phyloP scores from a whole-genome alignment of 1,284 basidiomycete genomes.

The Ganoderma meredithae region DNA sequence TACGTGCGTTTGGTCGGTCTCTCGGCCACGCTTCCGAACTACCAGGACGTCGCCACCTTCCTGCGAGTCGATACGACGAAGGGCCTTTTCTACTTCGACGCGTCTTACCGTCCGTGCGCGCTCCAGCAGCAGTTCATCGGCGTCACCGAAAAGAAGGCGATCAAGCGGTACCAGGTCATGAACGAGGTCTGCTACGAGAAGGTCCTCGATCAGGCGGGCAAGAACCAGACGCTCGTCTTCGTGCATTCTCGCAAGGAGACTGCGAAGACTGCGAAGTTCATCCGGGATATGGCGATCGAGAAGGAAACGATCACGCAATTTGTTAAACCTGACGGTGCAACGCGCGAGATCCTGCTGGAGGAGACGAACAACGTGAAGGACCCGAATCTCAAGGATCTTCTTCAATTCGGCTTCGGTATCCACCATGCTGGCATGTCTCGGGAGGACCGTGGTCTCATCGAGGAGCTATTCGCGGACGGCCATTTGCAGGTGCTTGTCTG shows the following conservation, averaged over 20 bases:
- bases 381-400: slow-evolving; percentile 84
- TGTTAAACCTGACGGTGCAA: slow-evolving; percentile 90
- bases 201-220: slow-evolving; percentile 91
- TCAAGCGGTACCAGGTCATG: slow-evolving; percentile 97
- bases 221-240: slow-evolving; percentile 94
- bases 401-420: slow-evolving; percentile 97
- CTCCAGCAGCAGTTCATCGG: slow-evolving; percentile 98
- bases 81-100: slow-evolving; percentile 98
- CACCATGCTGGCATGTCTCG: slow-evolving; percentile 99
- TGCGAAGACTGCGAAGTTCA: slow-evolving; percentile 95
- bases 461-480: slow-evolving; percentile 94
- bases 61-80: slow-evolving; percentile 93
- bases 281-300: slow-evolving; percentile 95
- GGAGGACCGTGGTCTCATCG: slow-evolving; percentile 92
- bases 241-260: slow-evolving; percentile 99
- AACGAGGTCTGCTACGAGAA: slow-evolving; percentile 99
- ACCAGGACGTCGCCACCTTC: slow-evolving; percentile 98
- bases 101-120: slow-evolving; percentile 92
- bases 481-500: slow-evolving; percentile 96
- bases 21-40: slow-evolving; percentile 97
- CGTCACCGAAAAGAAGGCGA: slow-evolving; percentile 99
- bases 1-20: slow-evolving; percentile 95
- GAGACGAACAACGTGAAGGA: slow-evolving; percentile 90
- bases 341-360: slow-evolving; percentile 86
- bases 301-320: slow-evolving; percentile 97